Percentiles rank a stretch among this genome's conserved stretches.
phyloP scores from a whole-genome alignment of 2,329 filamentous ascomycete species.

The Botrytis aclada region DNA sequence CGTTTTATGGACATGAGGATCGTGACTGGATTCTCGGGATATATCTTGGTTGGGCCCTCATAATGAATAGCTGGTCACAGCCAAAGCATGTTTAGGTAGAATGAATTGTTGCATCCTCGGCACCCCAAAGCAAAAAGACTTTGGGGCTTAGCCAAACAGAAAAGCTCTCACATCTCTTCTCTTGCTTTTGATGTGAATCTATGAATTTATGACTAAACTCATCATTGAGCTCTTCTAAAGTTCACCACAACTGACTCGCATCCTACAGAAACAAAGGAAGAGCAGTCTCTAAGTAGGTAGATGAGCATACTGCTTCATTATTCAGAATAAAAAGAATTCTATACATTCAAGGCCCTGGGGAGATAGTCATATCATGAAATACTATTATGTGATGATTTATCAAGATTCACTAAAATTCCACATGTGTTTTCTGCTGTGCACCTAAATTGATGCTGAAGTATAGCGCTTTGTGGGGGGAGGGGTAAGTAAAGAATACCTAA shows the following conservation, averaged over 20 bases:
- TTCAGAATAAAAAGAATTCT: neutral
- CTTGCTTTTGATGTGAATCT: neutral
- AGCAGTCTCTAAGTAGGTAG: neutral
- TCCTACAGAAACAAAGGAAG: no score
- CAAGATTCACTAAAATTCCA: neutral
- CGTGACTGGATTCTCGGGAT: constrained; percentile 15
- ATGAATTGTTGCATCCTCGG: constrained; percentile 30
- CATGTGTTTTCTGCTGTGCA: neutral
- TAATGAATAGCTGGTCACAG: constrained; percentile 15
- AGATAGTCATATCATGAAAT: neutral
- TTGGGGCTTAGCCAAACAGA: constrained; percentile 22
- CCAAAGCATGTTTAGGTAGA: constrained; percentile 26
- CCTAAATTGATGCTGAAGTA: neutral
- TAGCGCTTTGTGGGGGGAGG: constrained; percentile 8
- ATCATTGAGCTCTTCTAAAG: neutral
- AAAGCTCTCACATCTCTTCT: neutral
- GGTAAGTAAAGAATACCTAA: neutral
- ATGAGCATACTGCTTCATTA: neutral
- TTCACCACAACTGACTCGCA: neutral
- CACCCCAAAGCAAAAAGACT: constrained; percentile 32
- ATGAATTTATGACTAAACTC: neutral
- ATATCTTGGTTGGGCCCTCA: constrained; percentile 13
- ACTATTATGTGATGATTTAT: neutral
- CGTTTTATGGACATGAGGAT: constrained; percentile 22
- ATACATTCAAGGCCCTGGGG: neutral